Percentiles rank a stretch among this genome's conserved stretches.
phyloP scores from a whole-genome alignment of 352 stramenopile genomes.

The Pelagophyceae sp. region DNA sequence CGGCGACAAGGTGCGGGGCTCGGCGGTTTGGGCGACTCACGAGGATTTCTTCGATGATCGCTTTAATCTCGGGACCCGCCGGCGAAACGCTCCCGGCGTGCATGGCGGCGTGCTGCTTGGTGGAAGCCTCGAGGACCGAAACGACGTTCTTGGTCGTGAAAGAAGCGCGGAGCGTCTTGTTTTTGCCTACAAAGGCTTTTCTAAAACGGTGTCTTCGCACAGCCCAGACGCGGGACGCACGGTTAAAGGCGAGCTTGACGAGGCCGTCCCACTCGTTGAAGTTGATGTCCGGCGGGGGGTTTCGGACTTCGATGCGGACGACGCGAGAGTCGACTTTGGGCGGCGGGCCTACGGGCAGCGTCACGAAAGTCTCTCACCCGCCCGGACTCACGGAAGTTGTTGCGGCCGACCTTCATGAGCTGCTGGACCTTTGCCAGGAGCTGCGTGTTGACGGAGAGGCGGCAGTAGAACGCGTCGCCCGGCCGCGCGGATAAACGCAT shows the following conservation, averaged over 20 bases:
- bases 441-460: constrained; percentile 96
- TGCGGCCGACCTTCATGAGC: constrained; percentile 92
- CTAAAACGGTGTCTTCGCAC: too few species aligned
- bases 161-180: constrained; percentile 85
- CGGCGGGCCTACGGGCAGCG: background rate
- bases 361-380: constrained; percentile 40
- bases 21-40: constrained; percentile 32
- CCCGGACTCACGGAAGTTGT: constrained; percentile 88
- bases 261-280: constrained; percentile 99
- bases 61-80: constrained; percentile 57
- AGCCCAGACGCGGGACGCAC: too few species aligned
- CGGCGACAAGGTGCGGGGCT: constrained; percentile 47
- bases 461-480: constrained; percentile 93
- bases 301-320: constrained; percentile 91
- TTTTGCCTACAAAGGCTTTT: too few species aligned
- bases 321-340: constrained; percentile 86
- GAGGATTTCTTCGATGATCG: constrained; percentile 84
- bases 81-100: constrained; percentile 47
- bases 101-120: constrained; percentile 83
- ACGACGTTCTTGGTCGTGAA: constrained; percentile 93
- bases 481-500: constrained; percentile 91
- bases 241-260: constrained; percentile 95
- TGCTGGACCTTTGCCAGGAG: constrained; percentile 96
- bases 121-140: constrained; percentile 88
- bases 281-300: constrained; percentile 95